These are phyloP conservation scores for Dipteronia dyeriana DNA, from an alignment of 345 rosid genomes.

Conservation along the genomic window DNA sequence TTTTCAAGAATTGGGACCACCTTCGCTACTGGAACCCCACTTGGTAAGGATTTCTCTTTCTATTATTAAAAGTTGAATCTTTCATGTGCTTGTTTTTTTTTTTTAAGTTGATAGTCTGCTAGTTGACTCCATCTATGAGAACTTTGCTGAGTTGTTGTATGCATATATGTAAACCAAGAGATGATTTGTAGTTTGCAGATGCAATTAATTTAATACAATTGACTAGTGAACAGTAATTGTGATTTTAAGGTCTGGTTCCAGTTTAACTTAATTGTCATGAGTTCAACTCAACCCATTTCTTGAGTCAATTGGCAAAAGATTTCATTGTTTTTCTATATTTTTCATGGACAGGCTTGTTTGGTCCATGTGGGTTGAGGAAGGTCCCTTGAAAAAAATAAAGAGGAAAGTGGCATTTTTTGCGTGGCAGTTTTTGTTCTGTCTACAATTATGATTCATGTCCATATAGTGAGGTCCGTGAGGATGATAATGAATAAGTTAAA, in stretches of 20 bases:
- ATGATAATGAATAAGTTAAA: too few species aligned
- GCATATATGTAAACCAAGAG: neutral
- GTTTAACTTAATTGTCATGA: neutral
- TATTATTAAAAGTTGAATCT: neutral
- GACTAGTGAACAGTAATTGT: neutral
- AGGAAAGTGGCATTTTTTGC: too few species aligned
- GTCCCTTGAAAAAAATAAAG: too few species aligned
- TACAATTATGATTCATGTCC: too few species aligned
- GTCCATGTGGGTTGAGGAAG: too few species aligned
- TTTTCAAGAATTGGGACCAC: constrained; percentile 33
- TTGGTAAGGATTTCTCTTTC: constrained; percentile 36
- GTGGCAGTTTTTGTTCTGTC: too few species aligned
- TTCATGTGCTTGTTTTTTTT: neutral
- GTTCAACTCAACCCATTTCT: neutral
- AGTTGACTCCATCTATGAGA: neutral
- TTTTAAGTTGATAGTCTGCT: neutral
- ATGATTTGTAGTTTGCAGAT: too few species aligned
- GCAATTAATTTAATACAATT: neutral
- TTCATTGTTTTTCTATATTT: too few species aligned
- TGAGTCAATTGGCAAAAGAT: too few species aligned
- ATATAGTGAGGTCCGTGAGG: too few species aligned
- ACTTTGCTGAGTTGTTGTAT: neutral
- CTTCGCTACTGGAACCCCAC: constrained; percentile 69
- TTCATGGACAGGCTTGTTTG: too few species aligned
- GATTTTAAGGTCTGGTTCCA: too few species aligned